Conservation (phyloP, 257 asterid species). For the Jasminum sambac region DNA sequence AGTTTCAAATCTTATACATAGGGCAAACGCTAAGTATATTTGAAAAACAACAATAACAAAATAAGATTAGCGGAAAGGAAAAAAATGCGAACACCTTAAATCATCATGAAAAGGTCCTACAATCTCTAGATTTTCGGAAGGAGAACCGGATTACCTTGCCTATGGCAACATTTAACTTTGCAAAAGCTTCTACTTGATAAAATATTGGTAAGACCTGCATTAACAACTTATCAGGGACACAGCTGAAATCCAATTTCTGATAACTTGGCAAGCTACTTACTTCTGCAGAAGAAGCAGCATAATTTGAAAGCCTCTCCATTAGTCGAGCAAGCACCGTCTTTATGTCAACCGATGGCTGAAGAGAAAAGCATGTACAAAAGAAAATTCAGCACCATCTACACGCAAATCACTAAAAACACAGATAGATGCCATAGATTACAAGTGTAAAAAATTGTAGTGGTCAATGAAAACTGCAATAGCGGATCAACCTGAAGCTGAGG, state of each 20-base stretch:
- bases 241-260: constrained; percentile 23
- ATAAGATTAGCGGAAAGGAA: too few species aligned
- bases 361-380: constrained; percentile 27
- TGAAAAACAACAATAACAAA: neutral
- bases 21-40: constrained; percentile 15
- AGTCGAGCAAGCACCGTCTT: constrained; percentile 92
- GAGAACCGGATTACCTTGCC: constrained; percentile 65
- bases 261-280: constrained; percentile 44
- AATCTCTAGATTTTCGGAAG: constrained; percentile 15
- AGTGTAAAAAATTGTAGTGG: constrained; percentile 6
- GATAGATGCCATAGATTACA: constrained; percentile 21
- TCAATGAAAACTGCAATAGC: constrained; percentile 20
- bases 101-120: constrained; percentile 16
- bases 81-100: constrained; percentile 1
- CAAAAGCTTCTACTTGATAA: constrained; percentile 98
- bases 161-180: constrained; percentile 82
- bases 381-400: constrained; percentile 22
- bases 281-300: constrained; percentile 93
- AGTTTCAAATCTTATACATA: constrained; percentile 21
- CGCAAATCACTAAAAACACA: constrained; percentile 14
- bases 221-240: constrained; percentile 35
- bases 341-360: constrained; percentile 89
- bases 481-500: constrained; percentile 93
- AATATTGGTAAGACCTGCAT: constrained; percentile 94
- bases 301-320: constrained; percentile 97